Evolutionary conservation across 169 alveolate genomes (phyloP).

Genomic region (Pseudocohnilembus persalinus): DNA sequence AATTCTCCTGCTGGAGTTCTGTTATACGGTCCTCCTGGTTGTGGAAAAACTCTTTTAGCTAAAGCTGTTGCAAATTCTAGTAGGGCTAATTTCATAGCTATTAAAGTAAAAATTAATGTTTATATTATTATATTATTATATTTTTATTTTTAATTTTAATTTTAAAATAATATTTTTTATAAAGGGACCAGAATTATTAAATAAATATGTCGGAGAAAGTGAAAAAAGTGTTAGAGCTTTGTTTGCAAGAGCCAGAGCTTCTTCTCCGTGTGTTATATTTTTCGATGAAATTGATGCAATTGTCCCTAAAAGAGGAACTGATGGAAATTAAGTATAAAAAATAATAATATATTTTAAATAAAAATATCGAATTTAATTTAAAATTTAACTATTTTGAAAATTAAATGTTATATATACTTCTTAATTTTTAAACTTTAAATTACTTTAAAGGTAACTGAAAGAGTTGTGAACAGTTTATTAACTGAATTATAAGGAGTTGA

Average conservation of each 20-base stretch:
- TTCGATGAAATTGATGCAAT: slow-evolving; percentile 99
- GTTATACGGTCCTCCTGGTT: slow-evolving; percentile 98
- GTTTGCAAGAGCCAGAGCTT: slow-evolving; percentile 96
- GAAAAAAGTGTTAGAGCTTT: slow-evolving; percentile 98
- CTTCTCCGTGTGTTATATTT: slow-evolving; percentile 97
- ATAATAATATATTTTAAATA: no score
- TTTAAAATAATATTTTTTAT: neutral
- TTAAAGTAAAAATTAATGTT: slow-evolving; percentile 74
- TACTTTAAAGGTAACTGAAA: slow-evolving; percentile 90
- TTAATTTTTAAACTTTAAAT: no score
- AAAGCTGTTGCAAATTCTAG: slow-evolving; percentile 97
- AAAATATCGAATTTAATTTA: no score
- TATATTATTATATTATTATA: neutral
- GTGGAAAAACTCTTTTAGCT: slow-evolving; percentile 98
- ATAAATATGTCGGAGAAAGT: slow-evolving; percentile 99
- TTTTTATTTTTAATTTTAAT: neutral
- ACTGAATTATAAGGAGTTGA: slow-evolving; percentile 99
- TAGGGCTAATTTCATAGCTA: slow-evolving; percentile 96
- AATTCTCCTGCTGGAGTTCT: slow-evolving; percentile 97
- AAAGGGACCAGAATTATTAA: slow-evolving; percentile 79
- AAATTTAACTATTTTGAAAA: no score
- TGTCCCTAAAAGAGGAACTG: slow-evolving; percentile 93
- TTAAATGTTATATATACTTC: no score
- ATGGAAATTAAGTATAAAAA: slow-evolving; percentile 40
- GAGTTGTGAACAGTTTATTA: slow-evolving; percentile 97